A percentile compares a stretch with the other conserved stretches of the same genome.
phyloP scores from a whole-genome alignment of 148 eudicot genomes.

The Spergularia bocconei region DNA sequence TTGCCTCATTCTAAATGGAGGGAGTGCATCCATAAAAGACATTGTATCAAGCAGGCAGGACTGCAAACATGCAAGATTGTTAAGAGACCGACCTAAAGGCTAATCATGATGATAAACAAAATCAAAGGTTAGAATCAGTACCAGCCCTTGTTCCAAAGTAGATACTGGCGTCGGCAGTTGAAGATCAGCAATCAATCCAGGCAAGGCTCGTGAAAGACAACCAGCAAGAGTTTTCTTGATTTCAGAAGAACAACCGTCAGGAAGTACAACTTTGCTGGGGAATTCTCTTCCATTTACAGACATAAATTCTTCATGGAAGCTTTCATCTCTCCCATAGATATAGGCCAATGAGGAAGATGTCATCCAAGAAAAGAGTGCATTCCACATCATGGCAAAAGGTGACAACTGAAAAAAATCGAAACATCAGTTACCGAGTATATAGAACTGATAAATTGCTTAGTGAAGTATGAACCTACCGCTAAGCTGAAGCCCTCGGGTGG shows the following conservation, averaged over 20 bases:
- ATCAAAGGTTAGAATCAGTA: slow-evolving; percentile 18
- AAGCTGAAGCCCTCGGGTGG: slow-evolving; percentile 80
- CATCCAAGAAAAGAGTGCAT: slow-evolving; percentile 79
- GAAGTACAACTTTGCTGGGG: slow-evolving; percentile 50
- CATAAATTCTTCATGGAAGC: slow-evolving; percentile 64
- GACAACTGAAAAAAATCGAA: slow-evolving; percentile 61
- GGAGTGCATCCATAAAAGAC: slow-evolving; percentile 90
- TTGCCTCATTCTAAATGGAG: slow-evolving; percentile 74
- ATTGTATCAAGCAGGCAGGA: slow-evolving; percentile 64
- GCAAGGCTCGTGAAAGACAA: slow-evolving; percentile 74
- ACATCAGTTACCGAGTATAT: slow-evolving; percentile 7
- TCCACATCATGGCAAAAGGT: slow-evolving; percentile 87
- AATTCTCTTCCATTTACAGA: slow-evolving; percentile 81
- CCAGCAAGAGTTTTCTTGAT: slow-evolving; percentile 81
- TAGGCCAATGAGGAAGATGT: slow-evolving; percentile 89
- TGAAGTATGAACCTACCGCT: slow-evolving; percentile 45
- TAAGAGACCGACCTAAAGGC: neutral
- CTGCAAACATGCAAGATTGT: slow-evolving; percentile 36
- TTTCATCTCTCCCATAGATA: slow-evolving; percentile 83
- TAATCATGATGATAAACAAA: neutral
- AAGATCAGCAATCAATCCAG: slow-evolving; percentile 64
- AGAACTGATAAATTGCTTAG: slow-evolving; percentile 6
- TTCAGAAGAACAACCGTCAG: slow-evolving; percentile 83
- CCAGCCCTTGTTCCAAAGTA: slow-evolving; percentile 69
- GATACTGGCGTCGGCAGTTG: slow-evolving; percentile 65